These are phyloP conservation scores for Decorospora gaudefroyi DNA, from an alignment of 2,329 filamentous ascomycete species.

Conservation along the genomic window DNA sequence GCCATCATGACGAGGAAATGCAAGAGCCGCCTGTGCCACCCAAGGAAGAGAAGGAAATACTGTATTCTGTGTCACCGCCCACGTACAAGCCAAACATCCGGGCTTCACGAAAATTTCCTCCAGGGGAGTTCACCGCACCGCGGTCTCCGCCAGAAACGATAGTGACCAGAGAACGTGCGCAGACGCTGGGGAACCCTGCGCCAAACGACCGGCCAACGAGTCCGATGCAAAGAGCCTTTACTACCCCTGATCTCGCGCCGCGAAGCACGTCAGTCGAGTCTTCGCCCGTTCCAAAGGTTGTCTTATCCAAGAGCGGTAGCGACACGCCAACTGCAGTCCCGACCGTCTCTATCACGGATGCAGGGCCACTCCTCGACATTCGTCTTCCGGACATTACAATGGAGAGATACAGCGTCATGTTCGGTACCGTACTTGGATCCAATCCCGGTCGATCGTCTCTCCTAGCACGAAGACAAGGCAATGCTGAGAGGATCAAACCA, in stretches of 20 bases:
- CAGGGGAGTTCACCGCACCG: constrained; percentile 17
- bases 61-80: constrained; percentile 30
- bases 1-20: constrained; percentile 39
- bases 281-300: constrained; percentile 25
- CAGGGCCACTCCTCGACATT: constrained; percentile 63
- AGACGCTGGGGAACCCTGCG: constrained; percentile 24
- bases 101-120: constrained; percentile 35
- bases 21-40: constrained; percentile 21
- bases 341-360: constrained; percentile 4
- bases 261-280: constrained; percentile 11
- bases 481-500: constrained; percentile 42
- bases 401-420: constrained; percentile 95
- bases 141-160: constrained; percentile 14
- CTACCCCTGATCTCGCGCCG: constrained; percentile 26
- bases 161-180: constrained; percentile 23
- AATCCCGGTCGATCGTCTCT: constrained; percentile 34
- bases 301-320: constrained; percentile 18
- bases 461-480: constrained; percentile 43
- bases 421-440: constrained; percentile 69
- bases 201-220: constrained; percentile 16
- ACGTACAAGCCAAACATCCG: constrained; percentile 40
- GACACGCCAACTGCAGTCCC: constrained; percentile 10
- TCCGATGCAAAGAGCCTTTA: constrained; percentile 22
- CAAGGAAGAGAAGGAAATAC: constrained; percentile 23
- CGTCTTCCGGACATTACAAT: constrained; percentile 79